Evolutionary conservation across 169 alveolate species (phyloP), one percentile per base, ranked within the genome.

Genomic region (Babesia caballi): DNA sequence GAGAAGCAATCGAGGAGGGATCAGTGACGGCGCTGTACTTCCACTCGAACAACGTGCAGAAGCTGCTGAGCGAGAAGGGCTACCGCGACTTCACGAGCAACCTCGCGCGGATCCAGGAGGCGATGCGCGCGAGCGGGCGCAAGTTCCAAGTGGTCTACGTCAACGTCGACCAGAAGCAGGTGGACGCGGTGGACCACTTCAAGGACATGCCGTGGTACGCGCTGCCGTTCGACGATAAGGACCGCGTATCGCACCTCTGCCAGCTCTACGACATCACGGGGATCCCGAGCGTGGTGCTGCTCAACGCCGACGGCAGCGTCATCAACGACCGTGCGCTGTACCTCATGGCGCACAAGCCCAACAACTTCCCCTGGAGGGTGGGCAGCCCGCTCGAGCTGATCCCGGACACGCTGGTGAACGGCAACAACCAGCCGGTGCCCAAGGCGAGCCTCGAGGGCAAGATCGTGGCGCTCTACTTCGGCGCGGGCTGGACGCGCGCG

Each of bases 361-460:
- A 71, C 51, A 60, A 71, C 71, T 81, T 56, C 81, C 88, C 88
- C 9, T 81, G 88, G 88, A 70, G 46, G 47, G 57, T 67, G 5
- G 82, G 57, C n/a, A 61, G 49, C 36, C 51, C 71, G 9, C 52
- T 81, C 54, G 84, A 81, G 59, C 53, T 70, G 28, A 23, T 81
- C 12, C 84, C 84, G 32, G 84, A 81, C 32, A 66, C 65, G 1
- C 58, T 81, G 59, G 63, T 61, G 21, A 60, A 71, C 57, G 66
- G 72, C 19, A 59, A 71, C 30, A 81, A 81, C 57, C 61, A 81
- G 32, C 35, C 50, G 52, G 84, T 81, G 30, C 63, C 71, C 28
- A 66, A 63, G 63, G 52, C 61, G 21, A 35, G 58, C 11, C 72
- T 81, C 35, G 49, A 72, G 50, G 84, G 84, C 36, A 69, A 81